Percentiles rank a stretch among this genome's conserved stretches.
Evolutionary conservation across 306 rosid species (phyloP).

Genomic region (Fragaria iinumae): DNA sequence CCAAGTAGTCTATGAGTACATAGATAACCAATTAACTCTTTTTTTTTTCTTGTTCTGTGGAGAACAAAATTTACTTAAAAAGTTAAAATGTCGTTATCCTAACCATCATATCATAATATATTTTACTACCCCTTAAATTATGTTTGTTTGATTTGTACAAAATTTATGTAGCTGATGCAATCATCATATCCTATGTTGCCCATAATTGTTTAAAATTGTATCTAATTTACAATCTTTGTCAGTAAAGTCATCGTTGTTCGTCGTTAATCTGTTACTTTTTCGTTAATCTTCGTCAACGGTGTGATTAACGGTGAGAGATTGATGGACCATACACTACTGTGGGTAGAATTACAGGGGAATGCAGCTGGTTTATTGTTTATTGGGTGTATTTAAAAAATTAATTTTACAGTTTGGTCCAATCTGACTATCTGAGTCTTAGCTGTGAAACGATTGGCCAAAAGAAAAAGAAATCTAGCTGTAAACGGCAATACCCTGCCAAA

Average conservation of each 20-base stretch:
- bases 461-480: background rate
- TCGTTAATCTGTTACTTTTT: too few relatives aligned
- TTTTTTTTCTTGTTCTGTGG: fast-evolving
- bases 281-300: background rate
- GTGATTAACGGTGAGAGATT: background rate
- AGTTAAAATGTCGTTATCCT: too few relatives aligned
- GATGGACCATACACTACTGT: background rate
- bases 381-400: background rate
- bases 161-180: too few relatives aligned
- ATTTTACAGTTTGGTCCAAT: background rate
- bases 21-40: background rate
- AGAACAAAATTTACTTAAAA: background rate
- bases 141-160: too few relatives aligned
- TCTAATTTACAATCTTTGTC: background rate
- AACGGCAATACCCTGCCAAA: background rate
- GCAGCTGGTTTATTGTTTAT: background rate
- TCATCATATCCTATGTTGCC: background rate
- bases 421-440: background rate
- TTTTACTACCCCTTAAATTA: background rate
- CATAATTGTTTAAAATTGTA: background rate
- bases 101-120: background rate
- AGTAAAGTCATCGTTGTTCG: too few relatives aligned
- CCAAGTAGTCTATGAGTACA: background rate
- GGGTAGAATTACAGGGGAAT: background rate
- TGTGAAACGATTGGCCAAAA: background rate